Base-by-base conservation (phyloP, 768 basidiomycete genomes). In the Leccinum subgranulosum region DNA sequence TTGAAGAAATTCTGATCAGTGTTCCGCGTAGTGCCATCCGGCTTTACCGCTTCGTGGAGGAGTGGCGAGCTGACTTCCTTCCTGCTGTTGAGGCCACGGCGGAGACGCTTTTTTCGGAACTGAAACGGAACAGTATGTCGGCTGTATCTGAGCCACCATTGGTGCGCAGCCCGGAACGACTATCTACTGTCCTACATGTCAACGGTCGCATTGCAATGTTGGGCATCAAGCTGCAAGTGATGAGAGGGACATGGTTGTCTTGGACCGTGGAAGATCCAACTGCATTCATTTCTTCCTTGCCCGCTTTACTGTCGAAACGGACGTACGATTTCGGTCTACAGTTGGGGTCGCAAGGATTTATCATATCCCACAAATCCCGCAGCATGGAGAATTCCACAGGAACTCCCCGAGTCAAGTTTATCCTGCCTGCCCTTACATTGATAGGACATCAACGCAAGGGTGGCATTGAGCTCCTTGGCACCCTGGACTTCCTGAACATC, bases 201-300 rank as follows among this genome's bases (percentile, higher is more conserved):
- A 81, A 87, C 59, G 76, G 80, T 5, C 76, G 78, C 27, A 55
- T 91, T 9, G 65, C 69, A 5, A 79, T 79, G 21, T 67, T 85
- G 23, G 80, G 81, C 25, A 75, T 91, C 9, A 82, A 83, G 4
- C 79, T 94, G 6, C 91, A 92, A 64, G 85, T 93, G 41, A 91
- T 93, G 87, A 89, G 86, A 59, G 90, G 90, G 19, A 93, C 90
- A 1, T 94, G 91, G 91, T 71, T 93, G 31, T 85, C 88, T 8
- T 92, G 86, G 88, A 81, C 85, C 56, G 72, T 84, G 21, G 75
- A 80, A 55, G 74, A 84, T 51, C 78, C 76, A 0, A 70, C 83
- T 8, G 71, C 70, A 2, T 84, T 84, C 63, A 41, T 80, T 28
- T 76, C 79, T 45, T 79, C 77, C 25, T 69, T 76, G 1, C 69